phyloP scores from a whole-genome alignment of 192 early-diverging fungal species.

The Linnemannia exigua region DNA sequence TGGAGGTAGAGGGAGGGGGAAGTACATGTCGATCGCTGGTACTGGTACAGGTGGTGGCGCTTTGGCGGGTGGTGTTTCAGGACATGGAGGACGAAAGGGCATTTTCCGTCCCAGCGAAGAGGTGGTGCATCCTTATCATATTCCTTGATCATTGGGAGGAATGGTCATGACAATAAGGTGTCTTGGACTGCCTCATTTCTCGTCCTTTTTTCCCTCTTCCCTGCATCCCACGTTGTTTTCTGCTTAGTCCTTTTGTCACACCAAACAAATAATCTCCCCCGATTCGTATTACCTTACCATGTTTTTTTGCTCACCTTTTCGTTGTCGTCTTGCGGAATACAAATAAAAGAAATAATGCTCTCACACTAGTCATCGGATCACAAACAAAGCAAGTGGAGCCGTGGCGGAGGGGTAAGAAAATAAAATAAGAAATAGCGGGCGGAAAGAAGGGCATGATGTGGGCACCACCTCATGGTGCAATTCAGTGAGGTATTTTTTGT shows the following conservation, averaged over 20 bases:
- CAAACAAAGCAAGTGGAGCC: no score
- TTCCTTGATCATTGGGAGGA: background rate
- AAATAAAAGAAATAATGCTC: background rate
- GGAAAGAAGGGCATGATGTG: no score
- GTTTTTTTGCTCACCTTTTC: background rate
- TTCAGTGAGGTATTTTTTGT: background rate
- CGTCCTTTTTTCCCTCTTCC: background rate
- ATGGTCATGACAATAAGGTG: no score
- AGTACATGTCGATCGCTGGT: background rate
- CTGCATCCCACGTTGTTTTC: background rate
- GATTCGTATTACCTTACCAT: background rate
- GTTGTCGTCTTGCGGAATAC: background rate
- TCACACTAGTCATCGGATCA: background rate
- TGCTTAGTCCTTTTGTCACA: background rate
- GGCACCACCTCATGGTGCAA: background rate
- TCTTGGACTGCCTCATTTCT: background rate
- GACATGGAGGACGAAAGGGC: constrained; percentile 7
- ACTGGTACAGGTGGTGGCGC: background rate
- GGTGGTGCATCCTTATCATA: background rate
- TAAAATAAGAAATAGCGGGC: no score
- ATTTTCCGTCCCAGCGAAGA: background rate
- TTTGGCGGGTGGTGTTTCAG: background rate
- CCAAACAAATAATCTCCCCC: background rate
- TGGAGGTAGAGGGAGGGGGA: background rate
- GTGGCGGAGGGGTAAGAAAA: no score